Base-by-base conservation (phyloP, 176 grass and related monocot genomes). In the Aegilops speltoides region DNA sequence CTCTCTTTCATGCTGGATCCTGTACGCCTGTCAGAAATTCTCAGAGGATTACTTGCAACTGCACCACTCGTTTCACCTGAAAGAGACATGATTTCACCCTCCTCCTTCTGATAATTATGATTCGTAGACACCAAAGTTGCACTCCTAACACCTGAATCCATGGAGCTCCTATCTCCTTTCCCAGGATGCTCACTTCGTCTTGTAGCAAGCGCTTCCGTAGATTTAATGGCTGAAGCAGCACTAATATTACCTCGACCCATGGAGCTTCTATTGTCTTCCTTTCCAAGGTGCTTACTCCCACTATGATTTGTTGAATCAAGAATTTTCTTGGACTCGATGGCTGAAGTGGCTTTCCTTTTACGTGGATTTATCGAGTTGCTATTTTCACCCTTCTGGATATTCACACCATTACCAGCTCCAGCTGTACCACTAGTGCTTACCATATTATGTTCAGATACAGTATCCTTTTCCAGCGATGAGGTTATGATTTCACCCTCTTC, bases 401-500 rank as follows among this genome's bases (percentile, higher is more conserved):
- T 63, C 38, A 78, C 63, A 48, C 13, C 43, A 85, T 61, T 70
- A 89, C 38, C 69, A 78, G 85, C 48, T 77, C 86, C 91, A 62
- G 60, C 57, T 77, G 91, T 83, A 83, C 69, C 78, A 81, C 68
- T 82, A 87, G 36, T 62, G 6, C 59, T 87, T 43, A 85, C 31
- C 17, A 70, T 85, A 73, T 85, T 87, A 26, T 82, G 80, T 82
- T 29, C 80, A 85, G 77, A 89, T 50, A 64, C 31, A 54, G 9
- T 45, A 86, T 85, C 79, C 59, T 92, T 94, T 46, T 94, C 95
- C 85, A 71, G 76, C 68, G 83, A 88, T 17, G 80, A 90, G 7
- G 92, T 73, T 64, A 77, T 89, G 83, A 84, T 89, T 73, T 90
- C 88, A 78, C 82, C 89, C 41, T 91, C 81, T 80, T 93, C 91